phyloP scores from a whole-genome alignment of 2,329 filamentous ascomycete genomes.

The Ophiostoma sp. region DNA sequence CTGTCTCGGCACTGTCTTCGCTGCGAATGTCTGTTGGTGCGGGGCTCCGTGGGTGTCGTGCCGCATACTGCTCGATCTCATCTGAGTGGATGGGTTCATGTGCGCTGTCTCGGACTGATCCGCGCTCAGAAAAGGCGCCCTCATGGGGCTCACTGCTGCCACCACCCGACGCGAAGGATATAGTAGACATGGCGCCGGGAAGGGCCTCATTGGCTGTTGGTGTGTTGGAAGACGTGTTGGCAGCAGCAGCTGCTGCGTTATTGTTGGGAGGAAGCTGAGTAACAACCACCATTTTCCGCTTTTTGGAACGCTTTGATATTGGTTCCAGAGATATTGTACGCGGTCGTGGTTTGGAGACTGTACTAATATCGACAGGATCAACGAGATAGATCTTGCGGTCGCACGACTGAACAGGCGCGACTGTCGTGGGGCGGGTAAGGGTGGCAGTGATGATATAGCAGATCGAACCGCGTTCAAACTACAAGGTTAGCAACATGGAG shows the following conservation, averaged over 20 bases:
- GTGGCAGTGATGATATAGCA: slow-evolving; percentile 88
- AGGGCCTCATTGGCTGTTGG: background rate
- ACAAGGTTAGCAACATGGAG: background rate
- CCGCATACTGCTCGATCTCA: slow-evolving; percentile 13
- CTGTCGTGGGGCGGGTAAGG: slow-evolving; percentile 80
- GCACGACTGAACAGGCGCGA: slow-evolving; percentile 71
- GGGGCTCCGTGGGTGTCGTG: slow-evolving; percentile 33
- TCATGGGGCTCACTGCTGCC: slow-evolving; percentile 33
- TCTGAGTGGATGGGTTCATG: slow-evolving; percentile 9
- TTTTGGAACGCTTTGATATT: slow-evolving; percentile 64
- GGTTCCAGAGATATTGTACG: slow-evolving; percentile 83
- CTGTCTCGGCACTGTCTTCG: slow-evolving; percentile 66
- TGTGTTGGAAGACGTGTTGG: background rate
- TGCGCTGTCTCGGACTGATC: slow-evolving; percentile 31
- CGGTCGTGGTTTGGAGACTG: slow-evolving; percentile 66
- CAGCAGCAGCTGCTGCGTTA: background rate
- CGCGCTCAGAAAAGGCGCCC: slow-evolving; percentile 34
- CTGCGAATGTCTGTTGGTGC: slow-evolving; percentile 55
- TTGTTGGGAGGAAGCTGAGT: slow-evolving; percentile 35
- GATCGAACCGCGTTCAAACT: slow-evolving; percentile 95
- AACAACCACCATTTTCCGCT: slow-evolving; percentile 50
- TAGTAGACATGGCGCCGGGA: slow-evolving; percentile 15
- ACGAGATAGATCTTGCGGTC: slow-evolving; percentile 74
- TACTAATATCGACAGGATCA: slow-evolving; percentile 79
- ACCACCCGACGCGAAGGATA: slow-evolving; percentile 27